These are phyloP conservation scores for Exophiala dermatitidis DNA, from an alignment of 2,329 filamentous ascomycete species.

Conservation along the genomic window DNA sequence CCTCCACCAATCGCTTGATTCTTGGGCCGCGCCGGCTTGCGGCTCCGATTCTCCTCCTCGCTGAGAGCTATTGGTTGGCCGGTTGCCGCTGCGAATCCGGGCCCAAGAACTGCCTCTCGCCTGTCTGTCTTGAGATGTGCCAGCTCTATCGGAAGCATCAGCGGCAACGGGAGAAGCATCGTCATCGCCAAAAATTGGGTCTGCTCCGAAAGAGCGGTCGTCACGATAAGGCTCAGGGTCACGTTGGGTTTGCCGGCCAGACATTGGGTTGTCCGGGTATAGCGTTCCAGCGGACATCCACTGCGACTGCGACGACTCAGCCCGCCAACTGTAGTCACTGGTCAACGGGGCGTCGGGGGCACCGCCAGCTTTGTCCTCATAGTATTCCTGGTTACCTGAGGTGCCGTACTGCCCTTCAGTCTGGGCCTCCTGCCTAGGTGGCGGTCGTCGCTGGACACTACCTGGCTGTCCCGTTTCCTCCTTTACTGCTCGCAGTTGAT, in stretches of 20 bases:
- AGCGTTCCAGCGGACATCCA: not conserved
- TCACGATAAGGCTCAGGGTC: not conserved
- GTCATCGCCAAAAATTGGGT: constrained; percentile 23
- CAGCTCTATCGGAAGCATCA: constrained; percentile 14
- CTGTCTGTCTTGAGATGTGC: not conserved
- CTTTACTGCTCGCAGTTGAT: no score
- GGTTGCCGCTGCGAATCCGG: constrained; percentile 15
- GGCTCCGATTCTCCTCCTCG: not conserved
- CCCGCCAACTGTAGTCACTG: constrained; percentile 7
- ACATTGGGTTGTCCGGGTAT: not conserved
- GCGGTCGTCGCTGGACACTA: not conserved
- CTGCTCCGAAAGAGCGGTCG: constrained; percentile 4
- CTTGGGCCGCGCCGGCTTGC: not conserved
- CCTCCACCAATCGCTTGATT: not conserved
- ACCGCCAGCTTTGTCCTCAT: not conserved
- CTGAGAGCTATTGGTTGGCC: not conserved
- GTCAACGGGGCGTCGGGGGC: not conserved
- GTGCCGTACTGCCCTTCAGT: not conserved
- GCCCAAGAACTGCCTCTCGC: constrained; percentile 11
- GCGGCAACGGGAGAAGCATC: constrained; percentile 25
- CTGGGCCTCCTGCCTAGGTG: not conserved
- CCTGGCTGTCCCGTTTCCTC: not conserved
- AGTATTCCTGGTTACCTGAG: not conserved
- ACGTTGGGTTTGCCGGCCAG: not conserved
- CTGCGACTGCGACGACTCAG: constrained; percentile 1